Evolutionary conservation across 345 rosid genomes (phyloP).

Genomic region (Euphorbia pulcherrima): DNA sequence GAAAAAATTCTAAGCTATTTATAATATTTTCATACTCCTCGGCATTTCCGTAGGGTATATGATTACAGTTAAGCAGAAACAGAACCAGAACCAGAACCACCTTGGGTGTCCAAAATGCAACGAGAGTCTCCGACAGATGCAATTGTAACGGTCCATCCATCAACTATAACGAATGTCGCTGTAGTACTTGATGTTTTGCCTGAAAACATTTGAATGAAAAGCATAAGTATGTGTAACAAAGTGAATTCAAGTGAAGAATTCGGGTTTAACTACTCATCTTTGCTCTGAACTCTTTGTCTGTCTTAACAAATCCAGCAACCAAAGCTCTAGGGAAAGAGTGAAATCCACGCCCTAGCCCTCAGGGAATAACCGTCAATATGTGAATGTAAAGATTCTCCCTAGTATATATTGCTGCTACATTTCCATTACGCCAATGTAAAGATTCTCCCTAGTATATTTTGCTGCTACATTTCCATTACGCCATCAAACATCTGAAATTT

Average conservation of each 20-base stretch:
- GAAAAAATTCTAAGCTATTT: constrained; percentile 6
- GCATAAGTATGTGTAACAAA: background rate
- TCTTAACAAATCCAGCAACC: constrained; percentile 89
- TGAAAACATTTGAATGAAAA: constrained; percentile 29
- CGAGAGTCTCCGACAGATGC: constrained; percentile 96
- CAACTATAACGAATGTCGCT: constrained; percentile 82
- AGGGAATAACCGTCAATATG: constrained; percentile 68
- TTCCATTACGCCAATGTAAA: constrained; percentile 74
- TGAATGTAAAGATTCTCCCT: constrained; percentile 67
- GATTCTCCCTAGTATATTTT: constrained; percentile 64
- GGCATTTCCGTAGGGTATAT: constrained; percentile 76
- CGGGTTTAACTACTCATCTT: constrained; percentile 40
- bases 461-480: constrained; percentile 96
- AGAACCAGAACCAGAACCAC: constrained; percentile 58
- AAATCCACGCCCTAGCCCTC: constrained; percentile 73
- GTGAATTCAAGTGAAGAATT: constrained; percentile 9
- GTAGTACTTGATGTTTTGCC: constrained; percentile 96
- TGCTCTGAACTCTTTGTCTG: constrained; percentile 87
- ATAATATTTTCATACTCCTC: constrained; percentile 61
- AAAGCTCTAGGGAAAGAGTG: constrained; percentile 83
- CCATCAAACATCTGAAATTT: constrained; percentile 76
- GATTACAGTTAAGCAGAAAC: constrained; percentile 78
- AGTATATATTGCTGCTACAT: constrained; percentile 80
- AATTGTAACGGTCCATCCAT: constrained; percentile 90
- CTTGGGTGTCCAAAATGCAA: constrained; percentile 72